These are phyloP conservation scores for Candida quercuum DNA, from an alignment of 805 yeast genomes.

Conservation along the genomic window DNA sequence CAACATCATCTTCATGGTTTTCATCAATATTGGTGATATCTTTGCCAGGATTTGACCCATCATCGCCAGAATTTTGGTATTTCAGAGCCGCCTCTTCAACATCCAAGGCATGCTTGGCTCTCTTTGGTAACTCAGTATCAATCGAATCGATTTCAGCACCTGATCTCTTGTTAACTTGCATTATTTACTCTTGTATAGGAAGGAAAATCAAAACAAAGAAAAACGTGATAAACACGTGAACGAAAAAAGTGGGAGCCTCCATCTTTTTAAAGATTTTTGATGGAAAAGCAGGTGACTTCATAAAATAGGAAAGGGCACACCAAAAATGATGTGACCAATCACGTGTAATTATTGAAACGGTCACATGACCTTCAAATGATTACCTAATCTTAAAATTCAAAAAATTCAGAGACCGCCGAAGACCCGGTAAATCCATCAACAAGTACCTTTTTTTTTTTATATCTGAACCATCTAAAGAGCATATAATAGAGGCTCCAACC, in stretches of 20 bases:
- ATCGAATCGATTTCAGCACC: no score
- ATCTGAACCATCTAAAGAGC: no score
- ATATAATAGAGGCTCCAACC: no score
- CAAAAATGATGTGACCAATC: neutral
- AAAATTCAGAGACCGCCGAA: no score
- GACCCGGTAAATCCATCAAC: no score
- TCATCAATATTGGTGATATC: constrained; percentile 2
- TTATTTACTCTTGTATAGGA: constrained; percentile 1
- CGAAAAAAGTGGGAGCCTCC: constrained; percentile 9
- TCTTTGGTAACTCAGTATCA: neutral
- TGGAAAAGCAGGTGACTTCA: neutral
- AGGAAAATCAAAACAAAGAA: no score
- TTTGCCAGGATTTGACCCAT: neutral
- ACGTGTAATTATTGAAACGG: no score
- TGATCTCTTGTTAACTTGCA: constrained; percentile 18
- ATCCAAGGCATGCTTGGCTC: neutral
- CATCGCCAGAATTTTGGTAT: neutral
- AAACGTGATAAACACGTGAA: constrained; percentile 25
- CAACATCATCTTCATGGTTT: constrained; percentile 6
- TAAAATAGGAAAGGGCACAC: neutral
- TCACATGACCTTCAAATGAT: neutral
- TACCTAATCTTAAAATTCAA: no score
- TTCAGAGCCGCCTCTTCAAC: constrained; percentile 7
- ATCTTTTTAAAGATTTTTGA: constrained; percentile 1
- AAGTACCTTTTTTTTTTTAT: no score